These are phyloP conservation scores for Auricularia sp. DNA, from an alignment of 768 basidiomycete genomes.

Conservation along the genomic window DNA sequence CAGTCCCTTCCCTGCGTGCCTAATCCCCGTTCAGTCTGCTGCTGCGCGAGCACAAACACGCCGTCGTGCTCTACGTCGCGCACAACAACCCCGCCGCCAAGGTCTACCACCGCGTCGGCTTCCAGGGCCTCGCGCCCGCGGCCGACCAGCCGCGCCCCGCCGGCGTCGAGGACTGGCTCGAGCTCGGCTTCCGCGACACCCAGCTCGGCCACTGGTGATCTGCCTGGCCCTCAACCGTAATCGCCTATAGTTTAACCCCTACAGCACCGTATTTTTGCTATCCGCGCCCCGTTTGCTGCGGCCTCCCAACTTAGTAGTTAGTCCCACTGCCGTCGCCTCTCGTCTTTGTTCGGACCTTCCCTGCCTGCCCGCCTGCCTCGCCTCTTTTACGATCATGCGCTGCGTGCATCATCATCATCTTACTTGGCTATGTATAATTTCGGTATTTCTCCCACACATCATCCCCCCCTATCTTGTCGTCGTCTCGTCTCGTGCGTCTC, in stretches of 20 bases:
- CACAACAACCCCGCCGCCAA: slow-evolving; percentile 34
- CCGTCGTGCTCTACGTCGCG: slow-evolving; percentile 58
- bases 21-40: slow-evolving; percentile 26
- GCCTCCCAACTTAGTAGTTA: too few relatives aligned
- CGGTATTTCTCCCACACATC: too few relatives aligned
- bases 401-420: too few relatives aligned
- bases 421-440: too few relatives aligned
- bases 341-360: too few relatives aligned
- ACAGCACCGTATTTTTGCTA: background rate
- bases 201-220: slow-evolving; percentile 56
- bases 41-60: slow-evolving; percentile 34
- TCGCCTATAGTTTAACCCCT: background rate
- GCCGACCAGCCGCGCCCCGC: slow-evolving; percentile 24
- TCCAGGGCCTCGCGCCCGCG: slow-evolving; percentile 37
- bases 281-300: too few relatives aligned
- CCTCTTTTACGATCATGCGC: too few relatives aligned
- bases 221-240: background rate
- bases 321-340: too few relatives aligned
- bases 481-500: too few relatives aligned
- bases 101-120: slow-evolving; percentile 59
- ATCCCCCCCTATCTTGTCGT: too few relatives aligned
- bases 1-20: background rate
- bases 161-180: slow-evolving; percentile 50
- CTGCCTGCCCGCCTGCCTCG: too few relatives aligned
- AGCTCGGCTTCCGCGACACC: slow-evolving; percentile 48